A percentile compares a stretch with the other conserved stretches of the same genome.
These are phyloP conservation scores for Spatholobus suberectus DNA, from an alignment of 306 rosid species.

Conservation along the genomic window DNA sequence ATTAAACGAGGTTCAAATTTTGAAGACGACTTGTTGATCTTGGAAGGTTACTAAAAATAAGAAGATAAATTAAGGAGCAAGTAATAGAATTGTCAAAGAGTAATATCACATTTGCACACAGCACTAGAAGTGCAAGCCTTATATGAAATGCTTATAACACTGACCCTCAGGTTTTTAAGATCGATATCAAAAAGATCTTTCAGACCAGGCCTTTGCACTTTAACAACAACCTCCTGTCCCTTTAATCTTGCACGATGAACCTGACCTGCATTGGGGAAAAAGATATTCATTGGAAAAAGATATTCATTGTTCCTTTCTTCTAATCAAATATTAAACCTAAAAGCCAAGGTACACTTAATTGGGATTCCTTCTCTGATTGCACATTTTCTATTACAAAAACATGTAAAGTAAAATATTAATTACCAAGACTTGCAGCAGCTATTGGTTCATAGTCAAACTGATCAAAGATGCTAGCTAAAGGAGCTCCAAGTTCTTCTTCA, in stretches of 20 bases:
- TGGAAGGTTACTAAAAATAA: slow-evolving; percentile 22
- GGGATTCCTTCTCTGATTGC: slow-evolving; percentile 11
- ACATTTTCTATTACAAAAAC: slow-evolving; percentile 25
- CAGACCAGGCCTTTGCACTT: slow-evolving; percentile 99
- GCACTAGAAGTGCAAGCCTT: slow-evolving; percentile 1
- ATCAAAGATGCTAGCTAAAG: slow-evolving; percentile 71
- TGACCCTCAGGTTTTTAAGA: slow-evolving; percentile 96
- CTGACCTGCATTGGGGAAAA: slow-evolving; percentile 75
- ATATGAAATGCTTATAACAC: slow-evolving; percentile 49
- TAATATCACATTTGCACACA: slow-evolving; percentile 23
- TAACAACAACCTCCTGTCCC: slow-evolving; percentile 87
- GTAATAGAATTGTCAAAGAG: neutral
- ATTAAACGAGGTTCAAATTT: neutral
- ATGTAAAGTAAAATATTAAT: slow-evolving; percentile 41
- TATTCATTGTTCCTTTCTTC: slow-evolving; percentile 29
- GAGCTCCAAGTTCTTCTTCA: slow-evolving; percentile 94
- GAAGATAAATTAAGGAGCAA: slow-evolving; percentile 15
- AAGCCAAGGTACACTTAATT: slow-evolving; percentile 23
- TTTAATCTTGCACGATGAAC: slow-evolving; percentile 93
- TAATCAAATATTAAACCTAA: slow-evolving; percentile 29
- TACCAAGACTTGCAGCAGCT: slow-evolving; percentile 99
- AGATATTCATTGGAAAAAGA: slow-evolving; percentile 24
- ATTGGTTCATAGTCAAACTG: slow-evolving; percentile 92
- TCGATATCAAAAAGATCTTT: slow-evolving; percentile 96
- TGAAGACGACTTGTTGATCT: slow-evolving; percentile 28